Evolutionary conservation across 2,329 filamentous ascomycete genomes (phyloP).

Genomic region (Xylaria sp.): DNA sequence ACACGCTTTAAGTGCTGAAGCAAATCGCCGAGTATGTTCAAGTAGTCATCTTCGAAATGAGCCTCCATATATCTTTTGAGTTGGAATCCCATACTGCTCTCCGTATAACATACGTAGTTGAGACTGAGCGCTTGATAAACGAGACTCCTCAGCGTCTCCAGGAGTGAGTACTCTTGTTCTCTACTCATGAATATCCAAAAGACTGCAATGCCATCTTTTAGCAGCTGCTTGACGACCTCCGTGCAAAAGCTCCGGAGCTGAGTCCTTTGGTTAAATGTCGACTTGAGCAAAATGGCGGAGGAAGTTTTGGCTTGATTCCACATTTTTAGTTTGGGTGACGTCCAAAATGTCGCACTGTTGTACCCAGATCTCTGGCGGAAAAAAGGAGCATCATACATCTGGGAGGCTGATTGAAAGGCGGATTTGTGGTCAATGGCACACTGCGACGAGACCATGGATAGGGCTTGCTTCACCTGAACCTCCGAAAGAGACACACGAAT

Average conservation of each 20-base stretch:
- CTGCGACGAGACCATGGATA: neutral
- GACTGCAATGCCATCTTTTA: neutral
- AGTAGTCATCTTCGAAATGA: neutral
- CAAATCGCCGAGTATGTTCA: neutral
- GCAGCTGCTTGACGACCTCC: neutral
- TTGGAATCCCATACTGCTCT: neutral
- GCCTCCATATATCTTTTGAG: neutral
- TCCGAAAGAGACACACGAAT: neutral
- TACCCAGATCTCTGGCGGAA: neutral
- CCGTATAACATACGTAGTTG: neutral
- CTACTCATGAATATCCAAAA: neutral
- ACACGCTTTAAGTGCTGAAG: neutral
- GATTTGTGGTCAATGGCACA: neutral
- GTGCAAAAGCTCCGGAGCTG: neutral
- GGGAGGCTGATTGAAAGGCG: neutral
- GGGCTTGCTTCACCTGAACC: neutral
- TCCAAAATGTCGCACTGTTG: neutral
- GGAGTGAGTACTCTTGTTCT: neutral
- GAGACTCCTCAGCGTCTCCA: neutral
- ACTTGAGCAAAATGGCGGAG: neutral
- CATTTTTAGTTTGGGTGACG: neutral
- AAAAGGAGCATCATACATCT: neutral
- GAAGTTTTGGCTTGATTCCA: neutral
- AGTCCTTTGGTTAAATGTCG: neutral
- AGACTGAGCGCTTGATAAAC: neutral